These are phyloP conservation scores for Boletus tylopilopsis DNA, from an alignment of 768 basidiomycete genomes.

Conservation along the genomic window DNA sequence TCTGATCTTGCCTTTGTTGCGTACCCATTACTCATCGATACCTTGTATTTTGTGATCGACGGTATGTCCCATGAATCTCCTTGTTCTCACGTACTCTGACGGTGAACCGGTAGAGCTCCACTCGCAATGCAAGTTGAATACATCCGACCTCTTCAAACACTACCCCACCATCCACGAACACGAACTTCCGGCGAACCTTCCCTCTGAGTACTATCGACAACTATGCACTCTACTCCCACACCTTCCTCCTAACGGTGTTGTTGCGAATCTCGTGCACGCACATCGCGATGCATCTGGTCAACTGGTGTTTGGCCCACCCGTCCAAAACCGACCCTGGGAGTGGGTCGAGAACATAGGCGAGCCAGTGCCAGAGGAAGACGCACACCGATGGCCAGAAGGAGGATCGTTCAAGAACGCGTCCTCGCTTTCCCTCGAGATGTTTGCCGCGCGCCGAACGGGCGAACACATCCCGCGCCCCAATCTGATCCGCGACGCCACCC, in stretches of 20 bases:
- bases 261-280: constrained; percentile 56
- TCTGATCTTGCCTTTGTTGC: constrained; percentile 48
- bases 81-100: background rate
- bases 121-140: constrained; percentile 47
- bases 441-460: constrained; percentile 61
- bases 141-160: constrained; percentile 57
- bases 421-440: constrained; percentile 70
- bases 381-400: constrained; percentile 39
- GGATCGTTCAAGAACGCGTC: constrained; percentile 60
- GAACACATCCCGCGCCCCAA: constrained; percentile 39
- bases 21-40: constrained; percentile 70
- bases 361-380: constrained; percentile 39
- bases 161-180: constrained; percentile 52
- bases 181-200: constrained; percentile 52
- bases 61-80: constrained; percentile 39
- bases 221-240: constrained; percentile 57
- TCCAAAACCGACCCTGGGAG: constrained; percentile 80
- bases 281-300: constrained; percentile 54
- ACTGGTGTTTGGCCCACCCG: constrained; percentile 45
- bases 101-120: constrained; percentile 51
- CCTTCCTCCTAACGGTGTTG: constrained; percentile 45
- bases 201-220: constrained; percentile 54
- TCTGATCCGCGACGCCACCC: background rate
- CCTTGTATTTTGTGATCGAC: constrained; percentile 68
- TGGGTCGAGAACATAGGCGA: constrained; percentile 76